phyloP scores from a whole-genome alignment of 805 yeast genomes.

The Metschnikowia drakensbergensis region DNA sequence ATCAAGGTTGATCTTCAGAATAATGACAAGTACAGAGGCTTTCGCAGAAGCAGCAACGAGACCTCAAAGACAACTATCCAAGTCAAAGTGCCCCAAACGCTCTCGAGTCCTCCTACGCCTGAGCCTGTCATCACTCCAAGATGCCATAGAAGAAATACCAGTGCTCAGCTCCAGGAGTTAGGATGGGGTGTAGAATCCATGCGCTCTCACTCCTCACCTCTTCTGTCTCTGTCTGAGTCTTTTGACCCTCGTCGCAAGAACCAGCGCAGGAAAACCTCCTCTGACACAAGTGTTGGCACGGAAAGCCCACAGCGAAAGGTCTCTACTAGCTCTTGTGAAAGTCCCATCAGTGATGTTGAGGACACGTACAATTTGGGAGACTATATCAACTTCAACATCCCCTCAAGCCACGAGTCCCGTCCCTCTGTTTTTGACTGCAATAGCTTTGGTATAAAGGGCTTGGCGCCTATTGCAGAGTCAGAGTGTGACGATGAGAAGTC shows the following conservation, averaged over 20 bases:
- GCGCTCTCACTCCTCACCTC: not conserved
- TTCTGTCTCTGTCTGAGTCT: slow-evolving; percentile 1
- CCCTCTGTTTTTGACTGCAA: slow-evolving; percentile 21
- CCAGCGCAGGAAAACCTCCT: slow-evolving; percentile 18
- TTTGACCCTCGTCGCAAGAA: slow-evolving; percentile 18
- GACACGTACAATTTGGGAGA: slow-evolving; percentile 9
- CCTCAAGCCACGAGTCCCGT: slow-evolving; percentile 5
- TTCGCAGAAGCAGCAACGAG: slow-evolving; percentile 32
- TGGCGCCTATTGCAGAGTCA: slow-evolving; percentile 38
- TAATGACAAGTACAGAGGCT: slow-evolving; percentile 39
- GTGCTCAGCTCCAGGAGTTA: slow-evolving; percentile 9
- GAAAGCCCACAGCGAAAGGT: slow-evolving; percentile 3
- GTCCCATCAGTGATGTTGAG: slow-evolving; percentile 8
- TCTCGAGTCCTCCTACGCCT: slow-evolving; percentile 7
- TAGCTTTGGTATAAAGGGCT: slow-evolving; percentile 27
- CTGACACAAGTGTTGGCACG: slow-evolving; percentile 10
- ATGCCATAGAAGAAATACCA: slow-evolving; percentile 22
- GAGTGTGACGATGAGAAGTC: slow-evolving; percentile 26
- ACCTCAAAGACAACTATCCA: slow-evolving; percentile 2
- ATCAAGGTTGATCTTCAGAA: slow-evolving; percentile 26
- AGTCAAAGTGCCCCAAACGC: slow-evolving; percentile 5
- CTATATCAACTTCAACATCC: slow-evolving; percentile 12
- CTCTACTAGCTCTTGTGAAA: slow-evolving; percentile 9
- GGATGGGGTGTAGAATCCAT: slow-evolving; percentile 7
- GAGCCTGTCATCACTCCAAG: slow-evolving; percentile 26